Percentiles rank a stretch among this genome's conserved stretches.
phyloP scores from a whole-genome alignment of 1,284 basidiomycete species.

The Termitomyces sp. region DNA sequence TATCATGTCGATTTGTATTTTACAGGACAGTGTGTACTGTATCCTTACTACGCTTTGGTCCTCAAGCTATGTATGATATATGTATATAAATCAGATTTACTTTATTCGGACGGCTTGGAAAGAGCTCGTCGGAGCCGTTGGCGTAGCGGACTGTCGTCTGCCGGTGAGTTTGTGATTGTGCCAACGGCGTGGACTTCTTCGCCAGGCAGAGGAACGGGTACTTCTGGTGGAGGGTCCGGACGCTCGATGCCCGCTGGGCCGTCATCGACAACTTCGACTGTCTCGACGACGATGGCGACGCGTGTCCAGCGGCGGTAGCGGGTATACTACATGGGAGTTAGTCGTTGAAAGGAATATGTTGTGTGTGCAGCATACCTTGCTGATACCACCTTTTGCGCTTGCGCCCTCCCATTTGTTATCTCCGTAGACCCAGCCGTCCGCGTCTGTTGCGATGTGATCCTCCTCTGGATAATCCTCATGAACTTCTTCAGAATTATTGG shows the following conservation, averaged over 20 bases:
- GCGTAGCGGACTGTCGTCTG: slow-evolving; percentile 20
- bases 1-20: no score
- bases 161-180: slow-evolving; percentile 8
- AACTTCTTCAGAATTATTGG: slow-evolving; percentile 16
- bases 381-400: slow-evolving; percentile 75
- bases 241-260: slow-evolving; percentile 29
- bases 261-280: slow-evolving; percentile 51
- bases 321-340: slow-evolving; percentile 55
- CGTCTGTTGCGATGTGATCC: slow-evolving; percentile 60
- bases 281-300: slow-evolving; percentile 73
- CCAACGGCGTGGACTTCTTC: slow-evolving; percentile 13
- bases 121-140: slow-evolving; percentile 23
- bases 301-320: slow-evolving; percentile 81
- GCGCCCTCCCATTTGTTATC: slow-evolving; percentile 95
- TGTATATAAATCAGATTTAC: no score
- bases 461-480: slow-evolving; percentile 24
- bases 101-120: slow-evolving; percentile 17
- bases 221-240: not conserved
- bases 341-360: not conserved
- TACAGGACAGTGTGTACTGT: no score
- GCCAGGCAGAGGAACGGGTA: slow-evolving; percentile 1
- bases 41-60: no score
- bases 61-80: no score
- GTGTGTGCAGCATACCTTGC: slow-evolving; percentile 45
- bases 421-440: slow-evolving; percentile 90